phyloP scores from a whole-genome alignment of 2,329 filamentous ascomycete genomes.

The Aotearoamyces nothofagi region DNA sequence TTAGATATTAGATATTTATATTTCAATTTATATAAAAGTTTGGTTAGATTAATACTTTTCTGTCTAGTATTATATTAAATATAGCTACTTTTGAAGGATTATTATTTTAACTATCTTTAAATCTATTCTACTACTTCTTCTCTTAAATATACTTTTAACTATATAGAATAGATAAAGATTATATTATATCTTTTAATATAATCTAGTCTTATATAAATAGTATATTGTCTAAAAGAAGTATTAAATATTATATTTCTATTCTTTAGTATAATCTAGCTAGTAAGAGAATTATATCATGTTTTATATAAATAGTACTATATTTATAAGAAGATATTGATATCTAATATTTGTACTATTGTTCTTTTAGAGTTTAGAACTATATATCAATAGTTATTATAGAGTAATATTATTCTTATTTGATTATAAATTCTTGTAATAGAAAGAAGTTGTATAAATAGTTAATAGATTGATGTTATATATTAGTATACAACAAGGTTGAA shows the following conservation, averaged over 20 bases:
- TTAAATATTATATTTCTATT: constrained; percentile 5
- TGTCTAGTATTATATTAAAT: no score
- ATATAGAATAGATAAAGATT: no score
- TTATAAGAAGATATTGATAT: constrained; percentile 4
- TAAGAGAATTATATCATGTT: no score
- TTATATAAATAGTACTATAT: constrained; percentile 6
- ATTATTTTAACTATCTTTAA: no score
- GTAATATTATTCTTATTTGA: constrained; percentile 6
- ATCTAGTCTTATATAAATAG: constrained; percentile 7
- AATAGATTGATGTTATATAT: constrained; percentile 4
- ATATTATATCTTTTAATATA: constrained; percentile 7
- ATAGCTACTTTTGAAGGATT: no score
- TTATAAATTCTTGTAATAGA: constrained; percentile 5
- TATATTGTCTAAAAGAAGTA: constrained; percentile 7
- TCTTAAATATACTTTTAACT: no score
- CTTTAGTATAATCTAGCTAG: no score
- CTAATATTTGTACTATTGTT: constrained; percentile 6
- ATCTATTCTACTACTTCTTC: no score
- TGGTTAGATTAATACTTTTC: no score
- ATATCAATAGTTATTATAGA: constrained; percentile 5
- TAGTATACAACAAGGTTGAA: constrained; percentile 7
- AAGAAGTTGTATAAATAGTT: constrained; percentile 6
- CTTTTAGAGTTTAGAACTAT: constrained; percentile 6
- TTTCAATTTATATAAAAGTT: no score
- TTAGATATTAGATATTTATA: no score